phyloP scores from a whole-genome alignment of 1,139 yeast genomes.

The Eremothecium coryli region DNA sequence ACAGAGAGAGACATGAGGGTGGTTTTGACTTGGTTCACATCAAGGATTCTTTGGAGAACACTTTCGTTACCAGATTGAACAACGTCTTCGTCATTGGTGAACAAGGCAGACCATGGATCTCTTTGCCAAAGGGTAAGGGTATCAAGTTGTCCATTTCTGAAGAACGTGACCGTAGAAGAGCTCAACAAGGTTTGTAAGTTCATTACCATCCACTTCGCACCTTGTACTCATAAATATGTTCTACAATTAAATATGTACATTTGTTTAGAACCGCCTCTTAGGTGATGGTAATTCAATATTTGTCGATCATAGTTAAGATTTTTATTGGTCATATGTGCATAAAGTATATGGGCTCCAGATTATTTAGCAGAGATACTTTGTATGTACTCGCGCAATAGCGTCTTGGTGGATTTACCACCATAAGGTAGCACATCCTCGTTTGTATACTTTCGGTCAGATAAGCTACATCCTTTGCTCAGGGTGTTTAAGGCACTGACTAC shows the following conservation, averaged over 20 bases:
- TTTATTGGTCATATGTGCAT: background rate
- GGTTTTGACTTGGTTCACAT: slow-evolving; percentile 99
- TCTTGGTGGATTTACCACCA: slow-evolving; percentile 46
- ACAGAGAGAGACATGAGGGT: slow-evolving; percentile 99
- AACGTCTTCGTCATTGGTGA: slow-evolving; percentile 98
- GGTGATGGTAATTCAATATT: slow-evolving; percentile 6
- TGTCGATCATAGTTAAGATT: slow-evolving; percentile 1
- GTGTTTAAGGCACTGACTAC: slow-evolving; percentile 47
- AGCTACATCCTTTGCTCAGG: slow-evolving; percentile 19
- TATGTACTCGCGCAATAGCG: slow-evolving; percentile 37
- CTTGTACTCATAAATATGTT: slow-evolving; percentile 5
- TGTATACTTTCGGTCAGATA: slow-evolving; percentile 16
- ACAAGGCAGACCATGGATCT: slow-evolving; percentile 93
- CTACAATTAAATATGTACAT: slow-evolving; percentile 8
- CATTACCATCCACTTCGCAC: background rate
- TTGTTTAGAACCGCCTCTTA: slow-evolving; percentile 7
- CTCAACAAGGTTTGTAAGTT: slow-evolving; percentile 41
- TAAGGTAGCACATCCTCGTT: slow-evolving; percentile 33
- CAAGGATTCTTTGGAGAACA: slow-evolving; percentile 94
- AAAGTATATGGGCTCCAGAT: background rate
- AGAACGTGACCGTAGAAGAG: slow-evolving; percentile 99
- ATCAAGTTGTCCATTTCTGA: slow-evolving; percentile 94
- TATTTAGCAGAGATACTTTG: background rate
- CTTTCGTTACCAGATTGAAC: slow-evolving; percentile 94
- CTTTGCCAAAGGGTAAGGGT: slow-evolving; percentile 99